These are phyloP conservation scores for Wilhelminamyces savonicus DNA, from an alignment of 805 yeast genomes.

Conservation along the genomic window DNA sequence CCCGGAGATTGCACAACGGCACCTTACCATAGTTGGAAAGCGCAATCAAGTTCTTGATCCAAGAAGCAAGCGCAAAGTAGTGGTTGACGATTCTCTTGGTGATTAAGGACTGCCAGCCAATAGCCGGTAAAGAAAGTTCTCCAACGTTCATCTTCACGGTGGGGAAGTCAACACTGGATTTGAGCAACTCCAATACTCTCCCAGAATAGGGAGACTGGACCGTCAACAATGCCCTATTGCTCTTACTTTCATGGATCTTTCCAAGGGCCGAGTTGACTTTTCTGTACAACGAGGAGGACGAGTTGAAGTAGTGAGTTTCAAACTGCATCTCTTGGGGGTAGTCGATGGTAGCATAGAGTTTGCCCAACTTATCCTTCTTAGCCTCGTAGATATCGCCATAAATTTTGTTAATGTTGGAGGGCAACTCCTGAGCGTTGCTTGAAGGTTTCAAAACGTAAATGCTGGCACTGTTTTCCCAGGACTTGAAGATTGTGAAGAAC, in stretches of 20 bases:
- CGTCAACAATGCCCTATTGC: constrained; percentile 57
- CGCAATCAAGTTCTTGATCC: constrained; percentile 61
- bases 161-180: constrained; percentile 52
- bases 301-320: constrained; percentile 49
- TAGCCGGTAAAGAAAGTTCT: constrained; percentile 58
- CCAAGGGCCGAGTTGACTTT: constrained; percentile 49
- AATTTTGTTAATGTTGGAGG: constrained; percentile 45
- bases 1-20: constrained; percentile 79
- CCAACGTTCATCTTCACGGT: constrained; percentile 53
- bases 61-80: constrained; percentile 63
- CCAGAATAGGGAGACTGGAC: constrained; percentile 65
- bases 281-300: constrained; percentile 48
- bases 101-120: constrained; percentile 75
- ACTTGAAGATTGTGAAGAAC: constrained; percentile 58
- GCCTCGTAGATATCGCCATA: constrained; percentile 48
- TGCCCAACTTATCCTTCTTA: constrained; percentile 40
- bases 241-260: constrained; percentile 52
- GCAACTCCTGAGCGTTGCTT: constrained; percentile 56
- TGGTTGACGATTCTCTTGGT: constrained; percentile 63
- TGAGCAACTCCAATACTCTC: constrained; percentile 41
- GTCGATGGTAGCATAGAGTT: constrained; percentile 41
- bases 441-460: constrained; percentile 67
- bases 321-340: constrained; percentile 50
- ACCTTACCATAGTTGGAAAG: constrained; percentile 69
- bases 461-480: constrained; percentile 48